phyloP scores from a whole-genome alignment of 2,329 filamentous ascomycete species.

The Xylaria multiplex region DNA sequence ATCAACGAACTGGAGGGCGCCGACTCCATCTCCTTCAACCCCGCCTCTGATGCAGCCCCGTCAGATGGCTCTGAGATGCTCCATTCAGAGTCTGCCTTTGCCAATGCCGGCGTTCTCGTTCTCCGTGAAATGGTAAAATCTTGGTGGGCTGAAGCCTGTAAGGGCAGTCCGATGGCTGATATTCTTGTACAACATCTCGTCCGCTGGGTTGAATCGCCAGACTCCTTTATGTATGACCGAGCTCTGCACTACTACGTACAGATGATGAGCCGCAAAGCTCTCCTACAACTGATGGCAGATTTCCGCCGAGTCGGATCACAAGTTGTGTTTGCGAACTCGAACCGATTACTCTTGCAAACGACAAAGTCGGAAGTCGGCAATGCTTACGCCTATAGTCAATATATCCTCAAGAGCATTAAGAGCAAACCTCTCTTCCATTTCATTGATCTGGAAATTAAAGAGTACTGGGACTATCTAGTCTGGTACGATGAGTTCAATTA shows the following conservation, averaged over 20 bases:
- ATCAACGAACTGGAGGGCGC: conserved; percentile 96
- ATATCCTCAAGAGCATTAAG: conserved; percentile 97
- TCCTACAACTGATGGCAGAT: conserved; percentile 96
- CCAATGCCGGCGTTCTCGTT: conserved; percentile 89
- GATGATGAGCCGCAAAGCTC: conserved; percentile 97
- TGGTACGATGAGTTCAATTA: conserved; percentile 99
- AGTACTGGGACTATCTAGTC: conserved; percentile 98
- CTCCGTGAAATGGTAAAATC: conserved; percentile 97
- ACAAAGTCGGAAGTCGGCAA: conserved; percentile 97
- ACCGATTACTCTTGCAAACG: conserved; percentile 89
- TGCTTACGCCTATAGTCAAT: conserved; percentile 95
- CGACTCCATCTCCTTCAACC: conserved; percentile 87
- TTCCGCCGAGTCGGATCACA: conserved; percentile 95
- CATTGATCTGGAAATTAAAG: conserved; percentile 94
- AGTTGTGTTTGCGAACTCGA: conserved; percentile 92
- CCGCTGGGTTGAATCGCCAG: conserved; percentile 93
- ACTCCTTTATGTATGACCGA: conserved; percentile 94
- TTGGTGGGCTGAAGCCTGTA: conserved; percentile 96
- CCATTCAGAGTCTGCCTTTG: conserved; percentile 89
- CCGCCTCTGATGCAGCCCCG: conserved; percentile 70
- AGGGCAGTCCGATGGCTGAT: conserved; percentile 92
- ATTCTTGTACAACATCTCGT: conserved; percentile 97
- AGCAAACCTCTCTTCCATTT: conserved; percentile 96
- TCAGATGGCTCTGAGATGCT: conserved; percentile 75
- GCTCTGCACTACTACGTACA: conserved; percentile 97